A percentile compares a stretch with the other conserved stretches of the same genome.
Conservation (phyloP, 2,329 filamentous ascomycete species). For the Dactylellina sp. region DNA sequence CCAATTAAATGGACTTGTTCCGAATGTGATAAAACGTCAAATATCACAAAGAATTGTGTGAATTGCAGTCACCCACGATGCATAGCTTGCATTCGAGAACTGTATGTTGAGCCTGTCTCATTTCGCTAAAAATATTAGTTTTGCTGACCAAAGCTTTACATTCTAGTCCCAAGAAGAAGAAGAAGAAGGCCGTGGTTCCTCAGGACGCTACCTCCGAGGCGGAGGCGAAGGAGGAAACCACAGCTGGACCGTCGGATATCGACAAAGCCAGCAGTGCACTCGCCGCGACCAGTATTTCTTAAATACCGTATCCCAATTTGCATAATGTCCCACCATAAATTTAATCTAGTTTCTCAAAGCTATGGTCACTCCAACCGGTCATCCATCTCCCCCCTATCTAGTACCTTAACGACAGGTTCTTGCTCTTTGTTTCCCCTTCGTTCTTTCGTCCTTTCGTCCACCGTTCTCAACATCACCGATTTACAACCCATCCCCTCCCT, state of each 20-base stretch:
- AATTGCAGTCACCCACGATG: conserved; percentile 46
- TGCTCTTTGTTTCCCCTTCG: background rate
- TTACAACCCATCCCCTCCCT: too few relatives aligned
- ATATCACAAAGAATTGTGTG: conserved; percentile 33
- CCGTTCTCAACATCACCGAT: background rate
- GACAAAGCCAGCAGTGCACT: conserved; percentile 47
- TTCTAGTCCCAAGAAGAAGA: conserved; percentile 47
- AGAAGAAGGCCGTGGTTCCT: conserved; percentile 42
- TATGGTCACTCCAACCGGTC: background rate
- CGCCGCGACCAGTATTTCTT: conserved; percentile 45
- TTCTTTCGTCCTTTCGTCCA: conserved; percentile 4
- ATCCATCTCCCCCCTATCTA: background rate
- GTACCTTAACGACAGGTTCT: conserved; percentile 23
- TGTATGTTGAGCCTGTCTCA: conserved; percentile 21
- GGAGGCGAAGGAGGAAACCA: conserved; percentile 20
- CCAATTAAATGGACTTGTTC: conserved; percentile 52
- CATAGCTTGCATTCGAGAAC: conserved; percentile 43
- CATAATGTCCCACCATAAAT: background rate
- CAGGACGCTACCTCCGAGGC: conserved; percentile 21
- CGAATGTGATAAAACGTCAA: conserved; percentile 31
- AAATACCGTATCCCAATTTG: background rate
- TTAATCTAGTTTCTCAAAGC: background rate
- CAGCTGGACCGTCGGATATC: conserved; percentile 28
- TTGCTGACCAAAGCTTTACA: background rate
- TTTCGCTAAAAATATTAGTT: background rate